Base-by-base conservation (phyloP, 352 stramenopile genomes). In the Peronospora farinosa region DNA sequence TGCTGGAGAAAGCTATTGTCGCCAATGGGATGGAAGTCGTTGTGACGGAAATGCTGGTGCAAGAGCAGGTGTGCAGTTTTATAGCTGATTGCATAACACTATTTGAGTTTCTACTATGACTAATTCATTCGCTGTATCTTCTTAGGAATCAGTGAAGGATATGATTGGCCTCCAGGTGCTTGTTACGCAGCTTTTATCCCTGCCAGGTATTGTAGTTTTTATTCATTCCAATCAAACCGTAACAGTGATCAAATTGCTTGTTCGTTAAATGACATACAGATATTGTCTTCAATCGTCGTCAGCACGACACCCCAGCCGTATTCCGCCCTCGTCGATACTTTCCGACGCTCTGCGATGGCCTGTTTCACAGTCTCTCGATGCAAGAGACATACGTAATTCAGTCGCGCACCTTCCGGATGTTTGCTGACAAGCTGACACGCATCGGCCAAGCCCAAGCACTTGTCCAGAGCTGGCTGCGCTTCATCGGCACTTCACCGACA, bases 371-470 rank as follows among this genome's bases (percentile, higher is more conserved):
- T 11, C 19, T 78, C 0, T 38, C 66, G 21, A 19, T 36, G 9
- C 13, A 36, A n/a, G 12, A 54, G 8, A 13, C 21, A 13, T 13
- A 12, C 30, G 12, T 17, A 16, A 36, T 8, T 17, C 47, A 51
- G 5, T 69, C 52, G 5, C 16, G 52, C 1, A 62, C 72, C 9
- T 84, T 86, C 35, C 74, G 76, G 7, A 62, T 81, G 57, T 69
- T 90, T 25, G 57, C 43, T n/a, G 67, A 86, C 27, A 90, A 88
- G 33, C 33, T 90, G 7, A 60, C 63, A 7, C 74, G 78, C 23
- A 82, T 86, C 15, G 74, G 78, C 0, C 71, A 86, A 51, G 59
- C 62, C 4, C 45, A 70, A 32, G 37, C 32, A 1, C 33, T 87
- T 3, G 37, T 84, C 2, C 56, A 82, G 37, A 74, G 61, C 32